Evolutionary conservation across 164 flowering plant species (phyloP), one percentile per base, ranked within the genome.

Genomic region (Dillenia suffruticosa): DNA sequence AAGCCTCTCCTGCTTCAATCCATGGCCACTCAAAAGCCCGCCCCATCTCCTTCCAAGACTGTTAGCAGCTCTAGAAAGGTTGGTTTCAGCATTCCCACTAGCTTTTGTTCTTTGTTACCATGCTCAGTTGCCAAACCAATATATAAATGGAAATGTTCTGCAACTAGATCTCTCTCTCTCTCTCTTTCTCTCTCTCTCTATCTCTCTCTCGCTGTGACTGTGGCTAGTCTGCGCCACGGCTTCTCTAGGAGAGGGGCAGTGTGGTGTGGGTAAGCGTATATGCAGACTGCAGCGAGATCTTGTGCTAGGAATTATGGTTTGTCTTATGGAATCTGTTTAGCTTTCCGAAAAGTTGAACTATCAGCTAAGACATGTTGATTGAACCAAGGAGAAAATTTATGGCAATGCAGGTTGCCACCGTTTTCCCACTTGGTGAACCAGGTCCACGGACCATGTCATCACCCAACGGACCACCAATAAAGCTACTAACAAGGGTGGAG

Each of bases 401-500:
- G 49, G 46, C 19, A 46, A 61, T 63, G 70, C 75, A 83, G 83
- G 74, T 56, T 32, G 62, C 77, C 49, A 47, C 67, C 10, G 81
- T 76, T 2, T 76, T 78, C 63, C 79, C 86, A 0, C 26, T 74
- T 0, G 86, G 82, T 0, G 79, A 82, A 68, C 70, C 70, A 54
- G 79, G 80, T 3, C 81, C 84, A 0, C 24, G 77, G 51, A 56
- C 49, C 47, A 59, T 61, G 48, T 61, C 63, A 9, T 9, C 66
- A 9, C 12, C 65, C 13, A 24, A 68, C 12, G 14, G 70, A 13
- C 65, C 81, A 8, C 73, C 91, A 7, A 71, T 89, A 26, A 91
- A 86, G 81, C 84, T 91, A 6, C 77, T 94, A 9, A 87, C 97
- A 62, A 82, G 96, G 67, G 97, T 93, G 40, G 96, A 94, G 81